Evolutionary conservation across 2,329 filamentous ascomycete species (phyloP), one percentile per base, ranked within the genome.

Genomic region (Colletotrichum tamarilloi): DNA sequence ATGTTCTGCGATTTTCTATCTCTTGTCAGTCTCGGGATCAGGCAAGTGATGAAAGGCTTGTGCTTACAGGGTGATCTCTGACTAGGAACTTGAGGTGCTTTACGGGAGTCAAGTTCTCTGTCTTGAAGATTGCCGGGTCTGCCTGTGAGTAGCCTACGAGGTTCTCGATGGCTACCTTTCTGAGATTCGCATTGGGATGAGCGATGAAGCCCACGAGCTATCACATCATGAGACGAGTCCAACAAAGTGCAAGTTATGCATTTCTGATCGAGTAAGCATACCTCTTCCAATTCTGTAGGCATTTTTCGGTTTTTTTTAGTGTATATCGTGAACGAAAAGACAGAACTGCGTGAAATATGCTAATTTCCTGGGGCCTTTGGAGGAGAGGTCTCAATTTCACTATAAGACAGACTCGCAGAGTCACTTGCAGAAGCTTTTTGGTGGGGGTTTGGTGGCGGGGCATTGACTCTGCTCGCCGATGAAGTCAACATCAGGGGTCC

Each of bases 161-260:
- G 78, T 97, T 94, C 82, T 98, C 95, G 67, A 92, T 91, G 62
- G 95, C 95, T 77, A 96, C 89, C 81, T 94, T 92, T 77, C 97
- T 92, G 76, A 98, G 95, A 81, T 98, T 94, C 55, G 95, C 94
- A 81, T 97, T 98, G 73, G 94, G 94, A 84, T 97, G 93, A 83
- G 94, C 93, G 73, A 98, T 93, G 84, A 98, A 98, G 81, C 95
- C 95, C 74, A 98, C 95, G 67, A 98, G 91, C 94, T 97, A 77
- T 59, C 35, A 19, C 16, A n/a, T n/a, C 62, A 71, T 68, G 58
- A 67, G 49, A 53, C 60, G 52, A 69, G 35, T 30, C 57, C n/a
- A 56, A 38, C 59, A 42, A 42, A 42, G 38, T 42, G 38, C 32
- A 35, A 35, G 4, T 11, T 74, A 73, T 74, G 67, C 12, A 38